Percentiles rank a stretch among this genome's conserved stretches.
Conservation (phyloP, 2,329 filamentous ascomycete genomes). For the Penicillium expansum region DNA sequence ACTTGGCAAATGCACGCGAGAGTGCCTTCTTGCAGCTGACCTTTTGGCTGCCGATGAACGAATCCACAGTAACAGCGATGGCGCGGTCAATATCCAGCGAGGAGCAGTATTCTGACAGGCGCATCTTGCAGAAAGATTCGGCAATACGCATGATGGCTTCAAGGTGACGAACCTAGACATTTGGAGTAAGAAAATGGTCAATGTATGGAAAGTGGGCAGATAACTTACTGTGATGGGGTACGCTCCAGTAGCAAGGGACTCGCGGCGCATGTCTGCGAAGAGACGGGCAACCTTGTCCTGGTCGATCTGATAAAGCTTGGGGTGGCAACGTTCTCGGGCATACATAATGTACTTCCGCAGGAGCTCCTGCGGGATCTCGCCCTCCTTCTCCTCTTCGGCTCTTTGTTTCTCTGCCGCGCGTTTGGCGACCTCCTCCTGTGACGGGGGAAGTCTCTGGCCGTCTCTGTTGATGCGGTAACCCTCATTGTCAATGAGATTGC, state of each 20-base stretch:
- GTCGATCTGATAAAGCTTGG: conserved; percentile 95
- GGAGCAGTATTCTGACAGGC: conserved; percentile 92
- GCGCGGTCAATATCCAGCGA: conserved; percentile 90
- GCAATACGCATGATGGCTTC: conserved; percentile 96
- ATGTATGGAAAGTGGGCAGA: background rate
- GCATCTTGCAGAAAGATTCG: conserved; percentile 96
- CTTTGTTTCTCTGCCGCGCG: conserved; percentile 41
- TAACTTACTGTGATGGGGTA: conserved; percentile 91
- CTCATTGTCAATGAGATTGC: conserved; percentile 61
- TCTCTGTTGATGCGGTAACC: conserved; percentile 51
- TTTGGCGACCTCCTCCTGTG: conserved; percentile 47
- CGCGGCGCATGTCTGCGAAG: conserved; percentile 93
- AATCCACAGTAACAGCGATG: conserved; percentile 94
- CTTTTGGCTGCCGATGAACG: conserved; percentile 94
- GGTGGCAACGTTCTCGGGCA: conserved; percentile 80
- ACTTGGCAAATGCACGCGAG: conserved; percentile 92
- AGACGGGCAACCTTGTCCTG: conserved; percentile 93
- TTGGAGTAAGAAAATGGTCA: conserved; percentile 5
- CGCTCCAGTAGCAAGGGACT: conserved; percentile 87
- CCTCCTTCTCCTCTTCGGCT: conserved; percentile 54
- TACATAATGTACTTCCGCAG: conserved; percentile 97
- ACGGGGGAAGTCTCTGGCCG: conserved; percentile 33
- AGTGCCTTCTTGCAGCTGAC: conserved; percentile 96
- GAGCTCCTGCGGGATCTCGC: conserved; percentile 84
- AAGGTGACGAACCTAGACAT: conserved; percentile 78